These are phyloP conservation scores for Fusarium newnesense DNA, from an alignment of 2,329 filamentous ascomycete species.

Conservation along the genomic window DNA sequence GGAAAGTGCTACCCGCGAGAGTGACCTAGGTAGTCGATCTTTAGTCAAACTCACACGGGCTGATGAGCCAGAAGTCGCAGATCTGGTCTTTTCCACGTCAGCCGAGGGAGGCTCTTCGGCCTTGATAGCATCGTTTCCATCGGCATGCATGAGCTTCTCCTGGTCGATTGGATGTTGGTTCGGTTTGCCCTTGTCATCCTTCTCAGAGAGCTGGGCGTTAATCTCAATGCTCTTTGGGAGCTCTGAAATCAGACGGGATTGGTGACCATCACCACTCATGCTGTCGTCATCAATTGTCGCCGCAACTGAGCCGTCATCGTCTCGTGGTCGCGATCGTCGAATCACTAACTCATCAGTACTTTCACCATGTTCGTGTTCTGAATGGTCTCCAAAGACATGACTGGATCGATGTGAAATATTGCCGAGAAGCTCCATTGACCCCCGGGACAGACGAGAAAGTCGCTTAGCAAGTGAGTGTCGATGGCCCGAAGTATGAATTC, in stretches of 20 bases:
- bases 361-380: slow-evolving; percentile 45
- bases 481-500: slow-evolving; percentile 37
- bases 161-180: slow-evolving; percentile 16
- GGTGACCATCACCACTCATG: slow-evolving; percentile 52
- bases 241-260: slow-evolving; percentile 41
- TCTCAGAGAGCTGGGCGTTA: slow-evolving; percentile 51
- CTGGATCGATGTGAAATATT: slow-evolving; percentile 54
- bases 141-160: slow-evolving; percentile 15
- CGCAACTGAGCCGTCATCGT: slow-evolving; percentile 63
- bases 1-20: slow-evolving; percentile 81
- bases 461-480: slow-evolving; percentile 58
- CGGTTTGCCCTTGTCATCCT: slow-evolving; percentile 29
- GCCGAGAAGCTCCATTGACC: slow-evolving; percentile 57
- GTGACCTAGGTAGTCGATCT: slow-evolving; percentile 72
- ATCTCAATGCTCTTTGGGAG: slow-evolving; percentile 51
- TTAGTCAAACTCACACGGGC: slow-evolving; percentile 63
- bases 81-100: slow-evolving; percentile 52
- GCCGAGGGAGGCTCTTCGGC: slow-evolving; percentile 19
- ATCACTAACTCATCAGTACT: slow-evolving; percentile 61
- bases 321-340: slow-evolving; percentile 45
- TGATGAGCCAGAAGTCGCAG: slow-evolving; percentile 55
- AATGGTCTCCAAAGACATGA: slow-evolving; percentile 23
- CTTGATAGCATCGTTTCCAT: slow-evolving; percentile 7
- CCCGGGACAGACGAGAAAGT: slow-evolving; percentile 61
- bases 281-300: slow-evolving; percentile 68